Conservation (phyloP, 352 stramenopile genomes). For the Phytophthora cryptogea region DNA sequence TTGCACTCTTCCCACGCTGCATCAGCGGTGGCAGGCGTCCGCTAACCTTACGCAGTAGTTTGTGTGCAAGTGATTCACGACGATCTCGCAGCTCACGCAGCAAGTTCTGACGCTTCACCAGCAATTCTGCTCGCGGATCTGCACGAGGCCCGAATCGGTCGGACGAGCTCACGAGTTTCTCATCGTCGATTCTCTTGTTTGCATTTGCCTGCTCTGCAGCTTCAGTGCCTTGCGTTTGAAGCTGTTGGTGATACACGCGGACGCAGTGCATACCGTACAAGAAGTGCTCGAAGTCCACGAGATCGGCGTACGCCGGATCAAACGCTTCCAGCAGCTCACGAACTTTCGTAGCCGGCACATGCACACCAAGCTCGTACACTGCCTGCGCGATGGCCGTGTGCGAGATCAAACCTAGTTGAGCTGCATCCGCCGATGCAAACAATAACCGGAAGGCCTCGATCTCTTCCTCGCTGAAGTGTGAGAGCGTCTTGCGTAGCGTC, state of each 20-base stretch:
- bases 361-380: slow-evolving; percentile 74
- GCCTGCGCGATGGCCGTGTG: slow-evolving; percentile 69
- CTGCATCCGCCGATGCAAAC: slow-evolving; percentile 64
- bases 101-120: slow-evolving; percentile 77
- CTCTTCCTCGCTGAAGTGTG: slow-evolving; percentile 69
- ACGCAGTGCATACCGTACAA: slow-evolving; percentile 83
- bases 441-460: slow-evolving; percentile 65
- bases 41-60: slow-evolving; percentile 66
- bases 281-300: slow-evolving; percentile 85
- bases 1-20: slow-evolving; percentile 34
- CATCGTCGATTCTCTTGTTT: slow-evolving; percentile 1
- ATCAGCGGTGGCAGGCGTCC: slow-evolving; percentile 48
- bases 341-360: slow-evolving; percentile 52
- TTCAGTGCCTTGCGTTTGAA: slow-evolving; percentile 32
- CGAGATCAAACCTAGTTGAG: slow-evolving; percentile 68
- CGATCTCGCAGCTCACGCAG: slow-evolving; percentile 72
- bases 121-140: slow-evolving; percentile 55
- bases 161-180: slow-evolving; percentile 56
- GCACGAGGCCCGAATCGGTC: slow-evolving; percentile 54
- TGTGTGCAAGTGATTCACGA: slow-evolving; percentile 73
- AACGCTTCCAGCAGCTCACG: slow-evolving; percentile 51
- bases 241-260: slow-evolving; percentile 62
- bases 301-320: slow-evolving; percentile 72
- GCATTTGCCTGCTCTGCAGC: background rate
- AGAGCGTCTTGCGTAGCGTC: slow-evolving; percentile 56